Conservation (phyloP, 306 rosid genomes). For the Cicer cuneatum region DNA sequence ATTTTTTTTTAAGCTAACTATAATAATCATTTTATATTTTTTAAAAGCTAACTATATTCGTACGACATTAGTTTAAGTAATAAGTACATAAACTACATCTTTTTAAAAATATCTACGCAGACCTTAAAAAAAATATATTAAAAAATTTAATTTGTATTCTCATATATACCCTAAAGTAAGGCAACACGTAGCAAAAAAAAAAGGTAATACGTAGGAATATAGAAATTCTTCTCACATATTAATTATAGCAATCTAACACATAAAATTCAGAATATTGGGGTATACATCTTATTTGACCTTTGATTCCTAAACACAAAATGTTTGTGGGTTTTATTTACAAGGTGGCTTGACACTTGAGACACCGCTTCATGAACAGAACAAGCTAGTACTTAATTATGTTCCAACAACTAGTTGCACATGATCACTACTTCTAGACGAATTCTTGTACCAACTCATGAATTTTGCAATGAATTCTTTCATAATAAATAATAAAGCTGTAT, state of each 20-base stretch:
- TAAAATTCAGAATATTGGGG: background rate
- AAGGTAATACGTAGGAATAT: background rate
- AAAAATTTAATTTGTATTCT: background rate
- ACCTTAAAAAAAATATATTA: background rate
- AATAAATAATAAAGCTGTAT: background rate
- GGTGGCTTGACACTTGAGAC: background rate
- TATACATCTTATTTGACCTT: background rate
- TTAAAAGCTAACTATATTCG: too few species aligned
- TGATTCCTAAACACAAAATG: slow-evolving; percentile 12
- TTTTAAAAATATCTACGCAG: too few species aligned
- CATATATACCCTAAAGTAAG: too few species aligned
- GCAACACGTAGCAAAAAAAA: background rate
- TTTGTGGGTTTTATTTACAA: slow-evolving; percentile 25
- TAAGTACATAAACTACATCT: too few species aligned
- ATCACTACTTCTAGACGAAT: slow-evolving; percentile 17
- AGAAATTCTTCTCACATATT: background rate
- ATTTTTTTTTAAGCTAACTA: too few species aligned
- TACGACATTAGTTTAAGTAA: too few species aligned
- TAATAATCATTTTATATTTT: too few species aligned
- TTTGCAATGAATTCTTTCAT: slow-evolving; percentile 51
- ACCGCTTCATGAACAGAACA: background rate
- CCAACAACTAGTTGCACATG: slow-evolving; percentile 17
- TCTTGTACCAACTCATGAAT: slow-evolving; percentile 57
- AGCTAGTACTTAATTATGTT: background rate
- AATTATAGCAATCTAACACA: background rate